Evolutionary conservation across 2,329 filamentous ascomycete species (phyloP).

Genomic region (Phyllachora maydis): DNA sequence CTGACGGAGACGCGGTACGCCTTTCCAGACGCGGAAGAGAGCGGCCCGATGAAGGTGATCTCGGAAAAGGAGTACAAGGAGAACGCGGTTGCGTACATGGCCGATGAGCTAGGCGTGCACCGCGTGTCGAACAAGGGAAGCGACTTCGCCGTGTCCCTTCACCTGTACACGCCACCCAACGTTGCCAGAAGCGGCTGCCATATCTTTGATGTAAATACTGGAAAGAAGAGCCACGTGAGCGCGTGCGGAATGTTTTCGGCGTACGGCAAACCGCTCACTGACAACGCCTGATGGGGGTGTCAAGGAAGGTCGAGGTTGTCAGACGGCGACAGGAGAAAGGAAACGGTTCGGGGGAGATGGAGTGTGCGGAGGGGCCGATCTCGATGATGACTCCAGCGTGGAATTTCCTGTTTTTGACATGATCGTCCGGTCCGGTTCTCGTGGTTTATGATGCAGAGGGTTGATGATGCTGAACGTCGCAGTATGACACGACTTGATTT

Average conservation of each 20-base stretch:
- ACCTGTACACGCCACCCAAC: conserved; percentile 79
- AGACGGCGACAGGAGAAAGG: not conserved
- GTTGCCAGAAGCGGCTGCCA: conserved; percentile 66
- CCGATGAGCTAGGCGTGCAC: conserved; percentile 74
- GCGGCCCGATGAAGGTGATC: conserved; percentile 39
- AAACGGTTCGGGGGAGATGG: not conserved
- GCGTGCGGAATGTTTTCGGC: conserved; percentile 54
- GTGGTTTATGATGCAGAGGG: too few relatives aligned
- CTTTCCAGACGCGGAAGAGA: conserved; percentile 36
- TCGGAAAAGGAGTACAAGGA: conserved; percentile 46
- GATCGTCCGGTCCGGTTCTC: too few relatives aligned
- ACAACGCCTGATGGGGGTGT: too few relatives aligned
- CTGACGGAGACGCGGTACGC: conserved; percentile 67
- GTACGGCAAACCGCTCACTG: conserved; percentile 27
- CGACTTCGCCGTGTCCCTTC: conserved; percentile 66
- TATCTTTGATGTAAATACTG: conserved; percentile 60
- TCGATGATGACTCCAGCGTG: too few relatives aligned
- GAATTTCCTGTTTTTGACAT: too few relatives aligned
- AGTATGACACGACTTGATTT: too few relatives aligned
- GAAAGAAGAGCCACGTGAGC: conserved; percentile 48
- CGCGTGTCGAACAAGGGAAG: conserved; percentile 57
- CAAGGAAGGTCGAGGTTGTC: not conserved
- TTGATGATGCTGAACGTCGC: too few relatives aligned
- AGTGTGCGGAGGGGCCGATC: not conserved
- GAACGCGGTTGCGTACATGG: conserved; percentile 76